Evolutionary conservation across 306 rosid genomes (phyloP).

Genomic region (Quercus variabilis): DNA sequence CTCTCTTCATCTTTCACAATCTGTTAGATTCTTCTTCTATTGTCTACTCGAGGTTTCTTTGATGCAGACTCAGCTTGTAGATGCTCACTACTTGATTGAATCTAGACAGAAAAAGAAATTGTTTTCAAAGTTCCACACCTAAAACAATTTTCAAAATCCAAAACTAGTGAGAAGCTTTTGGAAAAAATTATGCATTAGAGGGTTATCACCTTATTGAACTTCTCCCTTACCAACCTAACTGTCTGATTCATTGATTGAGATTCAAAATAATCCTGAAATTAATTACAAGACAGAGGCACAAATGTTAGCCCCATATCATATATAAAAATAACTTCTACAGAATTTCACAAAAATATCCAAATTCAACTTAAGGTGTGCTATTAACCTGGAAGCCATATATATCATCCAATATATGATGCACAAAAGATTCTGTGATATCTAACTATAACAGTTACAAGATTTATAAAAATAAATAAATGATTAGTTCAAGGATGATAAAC

Average conservation of each 20-base stretch:
- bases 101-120: conserved; percentile 39
- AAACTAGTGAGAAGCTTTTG: background rate
- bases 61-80: conserved; percentile 45
- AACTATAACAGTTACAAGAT: background rate
- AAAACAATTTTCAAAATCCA: background rate
- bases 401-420: background rate
- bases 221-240: conserved; percentile 66
- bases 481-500: background rate
- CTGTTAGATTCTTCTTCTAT: conserved; percentile 75
- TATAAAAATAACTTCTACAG: conserved; percentile 9
- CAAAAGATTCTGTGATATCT: background rate
- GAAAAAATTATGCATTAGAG: background rate
- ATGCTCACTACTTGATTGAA: conserved; percentile 57
- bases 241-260: conserved; percentile 88
- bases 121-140: background rate
- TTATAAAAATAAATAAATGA: background rate
- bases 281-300: conserved; percentile 9
- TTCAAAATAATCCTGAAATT: conserved; percentile 69
- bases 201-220: conserved; percentile 74
- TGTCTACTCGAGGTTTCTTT: conserved; percentile 68
- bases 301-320: conserved; percentile 13
- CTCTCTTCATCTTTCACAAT: background rate
- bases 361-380: conserved; percentile 14
- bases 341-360: background rate
- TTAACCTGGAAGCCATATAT: background rate